Conservation (phyloP, 179 eudicot genomes). For the Sideroxylon spinosum region DNA sequence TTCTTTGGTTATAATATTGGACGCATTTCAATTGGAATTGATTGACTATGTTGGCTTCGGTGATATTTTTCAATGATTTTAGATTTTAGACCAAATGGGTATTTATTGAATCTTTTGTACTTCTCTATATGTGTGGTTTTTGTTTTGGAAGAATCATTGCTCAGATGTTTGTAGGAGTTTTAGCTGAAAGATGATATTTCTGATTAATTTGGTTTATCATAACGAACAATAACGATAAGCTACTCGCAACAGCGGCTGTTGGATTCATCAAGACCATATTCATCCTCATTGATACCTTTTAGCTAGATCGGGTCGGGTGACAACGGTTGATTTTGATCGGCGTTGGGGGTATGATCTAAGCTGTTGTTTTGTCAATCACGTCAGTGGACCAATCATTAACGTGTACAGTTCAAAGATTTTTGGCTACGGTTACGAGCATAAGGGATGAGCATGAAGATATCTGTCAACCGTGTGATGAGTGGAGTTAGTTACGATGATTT, state of each 20-base stretch:
- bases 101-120: not conserved
- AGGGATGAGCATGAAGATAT: no score
- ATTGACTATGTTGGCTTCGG: not conserved
- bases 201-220: constrained; percentile 10
- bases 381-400: constrained; percentile 50
- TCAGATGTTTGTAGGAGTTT: not conserved
- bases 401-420: constrained; percentile 50
- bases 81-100: constrained; percentile 23
- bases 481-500: no score
- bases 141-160: not conserved
- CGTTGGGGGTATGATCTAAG: constrained; percentile 51
- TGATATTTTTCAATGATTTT: not conserved
- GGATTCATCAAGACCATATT: constrained; percentile 39
- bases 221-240: constrained; percentile 14
- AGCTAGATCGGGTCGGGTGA: constrained; percentile 46
- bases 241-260: constrained; percentile 46
- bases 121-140: not conserved
- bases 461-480: no score
- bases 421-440: constrained; percentile 39
- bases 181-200: not conserved
- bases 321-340: constrained; percentile 36
- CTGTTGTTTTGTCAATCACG: constrained; percentile 31
- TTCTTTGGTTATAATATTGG: not conserved
- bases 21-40: not conserved
- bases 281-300: constrained; percentile 40